Conservation (phyloP, 352 stramenopile genomes). For the Globisporangium paddicum region DNA sequence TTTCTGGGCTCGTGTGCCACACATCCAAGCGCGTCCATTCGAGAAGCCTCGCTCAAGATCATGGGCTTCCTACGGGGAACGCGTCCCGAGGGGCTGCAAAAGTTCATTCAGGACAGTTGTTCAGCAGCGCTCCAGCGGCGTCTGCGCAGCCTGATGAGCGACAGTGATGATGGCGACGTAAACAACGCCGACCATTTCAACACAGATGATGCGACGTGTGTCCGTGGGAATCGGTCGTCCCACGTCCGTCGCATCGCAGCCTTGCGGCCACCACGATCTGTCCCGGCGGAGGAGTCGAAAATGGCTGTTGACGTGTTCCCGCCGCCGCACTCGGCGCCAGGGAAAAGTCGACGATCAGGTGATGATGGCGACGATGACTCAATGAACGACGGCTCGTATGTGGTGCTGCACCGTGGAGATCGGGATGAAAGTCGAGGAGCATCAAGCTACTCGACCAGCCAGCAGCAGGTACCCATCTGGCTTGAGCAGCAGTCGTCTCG, state of each 20-base stretch:
- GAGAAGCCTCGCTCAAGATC: slow-evolving; percentile 33
- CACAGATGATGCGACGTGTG: slow-evolving; percentile 43
- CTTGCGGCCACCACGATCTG: slow-evolving; percentile 52
- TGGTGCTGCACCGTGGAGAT: slow-evolving; percentile 15
- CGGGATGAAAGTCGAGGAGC: slow-evolving; percentile 11
- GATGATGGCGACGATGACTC: slow-evolving; percentile 20
- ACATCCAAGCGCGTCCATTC: slow-evolving; percentile 48
- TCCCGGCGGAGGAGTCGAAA: slow-evolving; percentile 62
- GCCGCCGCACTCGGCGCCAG: slow-evolving; percentile 60
- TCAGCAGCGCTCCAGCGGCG: slow-evolving; percentile 53
- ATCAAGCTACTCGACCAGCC: not conserved
- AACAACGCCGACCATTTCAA: slow-evolving; percentile 59
- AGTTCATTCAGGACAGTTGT: slow-evolving; percentile 52
- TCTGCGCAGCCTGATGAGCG: slow-evolving; percentile 42
- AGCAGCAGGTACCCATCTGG: slow-evolving; percentile 51
- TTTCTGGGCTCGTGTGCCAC: slow-evolving; percentile 64
- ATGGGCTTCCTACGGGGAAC: slow-evolving; percentile 36
- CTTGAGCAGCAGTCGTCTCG: slow-evolving; percentile 29
- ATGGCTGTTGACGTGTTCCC: slow-evolving; percentile 60
- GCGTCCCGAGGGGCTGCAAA: slow-evolving; percentile 26
- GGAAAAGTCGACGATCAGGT: slow-evolving; percentile 39
- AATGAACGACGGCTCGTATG: slow-evolving; percentile 33
- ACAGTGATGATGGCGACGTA: slow-evolving; percentile 28
- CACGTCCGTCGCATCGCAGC: slow-evolving; percentile 70
- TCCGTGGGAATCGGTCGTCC: slow-evolving; percentile 64